Base-by-base conservation (phyloP, 345 rosid genomes). In the Heritiera fomes region DNA sequence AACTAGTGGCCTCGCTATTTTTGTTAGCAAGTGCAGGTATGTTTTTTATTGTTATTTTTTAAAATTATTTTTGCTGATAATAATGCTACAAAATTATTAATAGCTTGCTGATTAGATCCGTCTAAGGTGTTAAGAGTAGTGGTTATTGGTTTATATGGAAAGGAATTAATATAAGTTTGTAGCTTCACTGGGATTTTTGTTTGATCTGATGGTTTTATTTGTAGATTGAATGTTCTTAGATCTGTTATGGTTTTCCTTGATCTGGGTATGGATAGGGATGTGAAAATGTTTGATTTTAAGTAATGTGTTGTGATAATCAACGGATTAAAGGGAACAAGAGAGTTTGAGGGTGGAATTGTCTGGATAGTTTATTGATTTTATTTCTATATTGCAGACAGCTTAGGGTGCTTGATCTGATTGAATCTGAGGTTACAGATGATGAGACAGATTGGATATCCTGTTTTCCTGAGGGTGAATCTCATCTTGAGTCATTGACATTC, bases 1-100 rank as follows among this genome's bases (percentile, higher is more conserved):
- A 28, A 94, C 98, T 32, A 85, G 87, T 78, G 97, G 98, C 45
- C 89, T 94, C 1, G 90, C 94, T 62, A 23, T 87, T 59, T 85
- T 94, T 67, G 95, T 93, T 34, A 86, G 86, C 83, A 85, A 84
- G 83, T 94, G 97, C 95, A 93, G 95, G 97, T 95, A 77, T 80
- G 28, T 64, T 53, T 43, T 60, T 28, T 38, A 58, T 64, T 52
- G 2, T 58, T 59, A 23, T 23, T 15, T 5, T 4, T 12, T 13
- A 18, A 0, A 4, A 12, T 13, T 17, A n/a, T 18, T 52, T 56
- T 28, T 62, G 0, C 7, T 28, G 18, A 11, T 60, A 7, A 32
- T 7, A 3, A 53, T 23, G 56, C 15, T 67, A 3, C 3, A 17
- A 3, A 8, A 73, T 60, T 58, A 60, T 23, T 9, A 47, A 6